phyloP scores from a whole-genome alignment of 2,329 filamentous ascomycete genomes.

The Exophiala mesophila region DNA sequence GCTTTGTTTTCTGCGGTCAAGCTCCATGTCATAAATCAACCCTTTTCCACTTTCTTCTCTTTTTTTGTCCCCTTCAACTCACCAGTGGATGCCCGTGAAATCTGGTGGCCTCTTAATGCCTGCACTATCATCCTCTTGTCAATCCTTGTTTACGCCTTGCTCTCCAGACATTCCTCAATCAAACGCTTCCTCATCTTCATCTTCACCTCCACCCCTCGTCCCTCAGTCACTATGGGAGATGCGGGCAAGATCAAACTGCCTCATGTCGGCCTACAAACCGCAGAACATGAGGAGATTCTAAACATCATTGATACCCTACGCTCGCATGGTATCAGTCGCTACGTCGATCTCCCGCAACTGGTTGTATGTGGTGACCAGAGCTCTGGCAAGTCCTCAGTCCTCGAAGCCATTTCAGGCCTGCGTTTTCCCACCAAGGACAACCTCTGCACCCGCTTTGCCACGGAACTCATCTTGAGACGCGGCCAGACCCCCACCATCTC shows the following conservation, averaged over 20 bases:
- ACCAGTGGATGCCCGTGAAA: too few species aligned
- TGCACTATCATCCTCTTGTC: too few species aligned
- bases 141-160: too few species aligned
- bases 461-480: constrained; percentile 53
- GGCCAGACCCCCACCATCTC: constrained; percentile 33
- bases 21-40: too few species aligned
- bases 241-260: constrained; percentile 3
- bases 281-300: constrained; percentile 42
- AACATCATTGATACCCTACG: constrained; percentile 52
- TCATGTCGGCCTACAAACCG: constrained; percentile 10
- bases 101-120: too few species aligned
- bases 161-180: too few species aligned
- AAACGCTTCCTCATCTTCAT: too few species aligned
- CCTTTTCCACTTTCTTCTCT: too few species aligned
- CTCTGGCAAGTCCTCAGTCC: constrained; percentile 60
- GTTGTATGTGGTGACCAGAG: constrained; percentile 59
- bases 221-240: constrained; percentile 3
- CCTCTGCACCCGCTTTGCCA: constrained; percentile 58
- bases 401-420: constrained; percentile 60
- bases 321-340: constrained; percentile 44
- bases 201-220: too few species aligned
- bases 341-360: constrained; percentile 50
- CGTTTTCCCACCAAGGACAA: constrained; percentile 54
- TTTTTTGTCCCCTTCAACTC: too few species aligned
- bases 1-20: too few species aligned